Evolutionary conservation across 139 green algal genomes (phyloP), one percentile per base, ranked within the genome.

Genomic region (Chlamydomonas eustigma): DNA sequence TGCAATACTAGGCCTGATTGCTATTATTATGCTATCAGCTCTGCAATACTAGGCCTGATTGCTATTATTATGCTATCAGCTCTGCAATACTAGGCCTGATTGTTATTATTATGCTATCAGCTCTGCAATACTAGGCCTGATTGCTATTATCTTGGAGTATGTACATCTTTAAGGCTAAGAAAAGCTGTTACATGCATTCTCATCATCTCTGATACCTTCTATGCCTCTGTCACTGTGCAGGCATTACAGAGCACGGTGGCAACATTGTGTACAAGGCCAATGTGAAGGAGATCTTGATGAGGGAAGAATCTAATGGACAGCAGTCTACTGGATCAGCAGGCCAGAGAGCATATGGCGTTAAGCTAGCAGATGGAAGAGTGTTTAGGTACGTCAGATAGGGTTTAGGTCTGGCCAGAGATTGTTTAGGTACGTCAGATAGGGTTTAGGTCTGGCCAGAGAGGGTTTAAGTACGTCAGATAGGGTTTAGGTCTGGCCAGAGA

Each of bases 181-280:
- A n/a, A n/a, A n/a, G n/a, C n/a, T n/a, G n/a, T n/a, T n/a, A n/a
- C n/a, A n/a, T n/a, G n/a, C n/a, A n/a, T 12, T 58, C 44, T 22
- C 44, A 28, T 12, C 44, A 12, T 58, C 12, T 58, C 44, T 58
- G 12, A 22, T 22, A 58, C 44, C 44, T 58, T 28, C 44, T 22
- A 28, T 12, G 12, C 44, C 12, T 22, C 44, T 58, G 12, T 12
- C 44, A 58, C 44, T 28, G 44, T 58, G 8, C 52, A 12, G 89
- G 89, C 18, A 50, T 75, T 34, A 8, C 37, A 18, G 67, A 80
- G 32, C 65, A 65, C 0, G 92, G 92, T 28, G 83, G 92, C 30
- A 37, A 64, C 31, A 81, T 97, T n/a, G 75, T 88, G 80, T 97
- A 95, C 86, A 89, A 88, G 63, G 86, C 87, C 25, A 94, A 94